phyloP scores from a whole-genome alignment of 257 asterid species.

The Jaltomata sinuosa region DNA sequence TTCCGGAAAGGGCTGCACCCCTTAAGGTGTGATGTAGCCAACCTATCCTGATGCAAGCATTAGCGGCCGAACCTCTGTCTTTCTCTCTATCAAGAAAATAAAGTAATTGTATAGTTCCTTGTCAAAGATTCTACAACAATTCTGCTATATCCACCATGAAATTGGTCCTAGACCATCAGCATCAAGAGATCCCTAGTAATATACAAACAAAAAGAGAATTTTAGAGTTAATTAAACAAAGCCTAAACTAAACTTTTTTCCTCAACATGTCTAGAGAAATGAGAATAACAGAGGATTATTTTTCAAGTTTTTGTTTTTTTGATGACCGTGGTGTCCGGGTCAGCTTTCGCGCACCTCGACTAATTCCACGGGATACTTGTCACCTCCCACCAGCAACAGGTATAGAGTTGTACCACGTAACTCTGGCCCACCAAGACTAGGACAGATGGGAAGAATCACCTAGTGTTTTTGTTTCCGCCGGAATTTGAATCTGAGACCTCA shows the following conservation, averaged over 20 bases:
- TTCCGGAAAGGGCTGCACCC: background rate
- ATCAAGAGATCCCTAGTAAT: conserved; percentile 65
- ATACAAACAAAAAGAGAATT: background rate
- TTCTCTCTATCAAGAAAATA: background rate
- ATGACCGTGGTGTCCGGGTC: no score
- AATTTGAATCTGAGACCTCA: no score
- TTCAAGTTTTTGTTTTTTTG: no score
- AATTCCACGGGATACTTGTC: no score
- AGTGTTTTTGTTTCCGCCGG: no score
- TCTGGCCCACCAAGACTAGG: no score
- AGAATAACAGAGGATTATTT: background rate
- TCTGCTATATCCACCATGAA: conserved; percentile 62
- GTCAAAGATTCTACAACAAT: background rate
- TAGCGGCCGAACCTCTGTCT: no score
- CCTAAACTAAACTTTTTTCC: background rate
- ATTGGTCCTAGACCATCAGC: conserved; percentile 75
- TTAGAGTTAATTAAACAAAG: background rate
- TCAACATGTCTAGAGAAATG: background rate
- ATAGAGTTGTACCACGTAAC: no score
- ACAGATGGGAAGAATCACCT: no score
- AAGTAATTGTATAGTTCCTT: background rate
- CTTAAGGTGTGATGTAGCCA: background rate
- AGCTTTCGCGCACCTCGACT: no score
- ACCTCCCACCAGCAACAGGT: no score
- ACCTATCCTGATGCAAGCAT: background rate